Conservation (phyloP, 495 filamentous ascomycete species). For the Filosporella fistucella region DNA sequence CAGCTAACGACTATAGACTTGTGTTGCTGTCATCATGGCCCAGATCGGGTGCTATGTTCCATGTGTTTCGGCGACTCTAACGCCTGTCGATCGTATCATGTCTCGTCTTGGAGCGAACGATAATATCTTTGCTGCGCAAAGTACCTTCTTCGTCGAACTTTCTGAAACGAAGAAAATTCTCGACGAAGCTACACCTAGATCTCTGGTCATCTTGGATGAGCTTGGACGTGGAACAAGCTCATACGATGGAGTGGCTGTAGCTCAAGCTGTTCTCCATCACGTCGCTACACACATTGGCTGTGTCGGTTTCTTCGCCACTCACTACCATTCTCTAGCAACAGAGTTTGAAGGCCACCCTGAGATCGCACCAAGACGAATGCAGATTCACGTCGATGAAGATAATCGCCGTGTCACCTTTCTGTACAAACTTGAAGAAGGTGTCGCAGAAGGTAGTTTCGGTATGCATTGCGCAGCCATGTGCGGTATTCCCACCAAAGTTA, state of each 20-base stretch:
- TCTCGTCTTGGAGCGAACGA: constrained; percentile 96
- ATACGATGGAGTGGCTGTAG: constrained; percentile 95
- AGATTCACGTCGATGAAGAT: constrained; percentile 87
- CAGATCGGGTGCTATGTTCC: constrained; percentile 95
- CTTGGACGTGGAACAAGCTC: constrained; percentile 90
- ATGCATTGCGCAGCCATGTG: constrained; percentile 99
- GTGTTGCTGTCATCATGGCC: constrained; percentile 96
- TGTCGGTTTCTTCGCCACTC: constrained; percentile 94
- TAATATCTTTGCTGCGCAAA: constrained; percentile 98
- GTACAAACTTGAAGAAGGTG: constrained; percentile 91
- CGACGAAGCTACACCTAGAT: constrained; percentile 88
- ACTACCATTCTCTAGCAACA: constrained; percentile 89
- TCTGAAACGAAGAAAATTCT: constrained; percentile 99
- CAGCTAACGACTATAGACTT: constrained; percentile 53
- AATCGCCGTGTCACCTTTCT: constrained; percentile 83
- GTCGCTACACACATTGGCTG: constrained; percentile 91
- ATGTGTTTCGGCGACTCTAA: constrained; percentile 75
- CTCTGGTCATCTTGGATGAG: constrained; percentile 96
- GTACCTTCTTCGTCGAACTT: constrained; percentile 97
- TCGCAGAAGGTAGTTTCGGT: constrained; percentile 95
- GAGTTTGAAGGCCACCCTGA: constrained; percentile 90
- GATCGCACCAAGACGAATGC: constrained; percentile 81
- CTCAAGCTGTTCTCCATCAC: constrained; percentile 93
- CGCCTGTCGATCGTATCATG: constrained; percentile 97
- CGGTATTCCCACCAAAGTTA: constrained; percentile 78